Percentiles rank a stretch among this genome's conserved stretches.
phyloP scores from a whole-genome alignment of 1,139 yeast genomes.

The Saccharomyces hybrid region DNA sequence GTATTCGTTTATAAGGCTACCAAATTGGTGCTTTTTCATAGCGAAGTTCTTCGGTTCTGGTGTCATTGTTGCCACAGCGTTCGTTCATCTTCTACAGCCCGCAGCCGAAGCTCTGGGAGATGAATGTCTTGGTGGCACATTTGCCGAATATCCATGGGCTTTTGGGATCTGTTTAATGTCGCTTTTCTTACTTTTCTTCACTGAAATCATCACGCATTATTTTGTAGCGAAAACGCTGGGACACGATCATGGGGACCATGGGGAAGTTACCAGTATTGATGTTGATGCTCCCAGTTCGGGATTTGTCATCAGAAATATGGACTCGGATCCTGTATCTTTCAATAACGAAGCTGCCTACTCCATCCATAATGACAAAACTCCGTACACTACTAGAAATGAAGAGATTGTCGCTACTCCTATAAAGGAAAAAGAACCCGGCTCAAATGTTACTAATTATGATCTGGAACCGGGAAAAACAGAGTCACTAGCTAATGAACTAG shows the following conservation, averaged over 20 bases:
- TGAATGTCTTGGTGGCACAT: constrained; percentile 50
- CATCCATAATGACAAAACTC: neutral
- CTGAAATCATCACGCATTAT: constrained; percentile 51
- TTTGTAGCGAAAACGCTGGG: constrained; percentile 17
- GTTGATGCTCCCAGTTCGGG: neutral
- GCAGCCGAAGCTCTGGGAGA: constrained; percentile 50
- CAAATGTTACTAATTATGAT: neutral
- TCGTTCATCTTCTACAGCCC: constrained; percentile 74
- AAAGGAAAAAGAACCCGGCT: neutral
- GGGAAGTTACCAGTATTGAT: neutral
- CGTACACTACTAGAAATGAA: neutral
- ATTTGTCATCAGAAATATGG: neutral
- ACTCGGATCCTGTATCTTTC: neutral
- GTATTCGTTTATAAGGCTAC: constrained; percentile 47
- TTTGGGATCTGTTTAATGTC: constrained; percentile 54
- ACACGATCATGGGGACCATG: constrained; percentile 2
- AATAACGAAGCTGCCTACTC: neutral
- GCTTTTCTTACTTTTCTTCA: constrained; percentile 43
- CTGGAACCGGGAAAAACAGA: neutral
- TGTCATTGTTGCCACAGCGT: constrained; percentile 82
- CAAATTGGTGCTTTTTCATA: constrained; percentile 51
- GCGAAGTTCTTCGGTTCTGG: constrained; percentile 89
- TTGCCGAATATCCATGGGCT: constrained; percentile 55
- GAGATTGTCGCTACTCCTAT: neutral
- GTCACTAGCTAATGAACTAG: neutral